Evolutionary conservation across 2,329 filamentous ascomycete species (phyloP).

Genomic region (Colletotrichum sp.): DNA sequence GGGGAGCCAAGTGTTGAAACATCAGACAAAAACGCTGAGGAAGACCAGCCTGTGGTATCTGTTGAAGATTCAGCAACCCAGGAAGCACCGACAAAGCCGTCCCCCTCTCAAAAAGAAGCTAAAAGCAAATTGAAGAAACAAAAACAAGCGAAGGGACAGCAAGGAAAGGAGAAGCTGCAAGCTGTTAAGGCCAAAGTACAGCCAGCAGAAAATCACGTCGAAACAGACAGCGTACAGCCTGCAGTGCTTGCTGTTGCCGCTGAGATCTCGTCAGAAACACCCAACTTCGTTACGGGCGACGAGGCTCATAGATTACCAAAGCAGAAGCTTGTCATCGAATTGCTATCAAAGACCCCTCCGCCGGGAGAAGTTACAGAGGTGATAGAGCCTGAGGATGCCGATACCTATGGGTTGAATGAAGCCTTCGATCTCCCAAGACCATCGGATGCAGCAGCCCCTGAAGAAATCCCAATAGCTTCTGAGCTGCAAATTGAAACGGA

Average conservation of each 20-base stretch:
- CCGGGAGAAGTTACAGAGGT: not conserved
- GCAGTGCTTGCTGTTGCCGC: not conserved
- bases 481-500: not conserved
- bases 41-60: not conserved
- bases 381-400: constrained; percentile 1
- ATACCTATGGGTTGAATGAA: not conserved
- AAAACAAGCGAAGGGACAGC: not conserved
- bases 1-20: not conserved
- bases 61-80: not conserved
- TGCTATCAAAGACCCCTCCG: not conserved
- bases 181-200: not conserved
- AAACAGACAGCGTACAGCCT: not conserved
- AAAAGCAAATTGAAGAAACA: not conserved
- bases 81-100: not conserved
- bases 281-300: not conserved
- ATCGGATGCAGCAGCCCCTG: not conserved
- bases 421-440: not conserved
- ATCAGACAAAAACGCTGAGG: no score
- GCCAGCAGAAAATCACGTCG: not conserved
- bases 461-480: no score
- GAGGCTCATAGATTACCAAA: not conserved
- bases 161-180: not conserved
- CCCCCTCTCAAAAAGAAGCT: not conserved
- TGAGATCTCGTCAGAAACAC: not conserved
- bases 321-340: not conserved